Evolutionary conservation across 306 rosid species (phyloP).

Genomic region (Cicer bijugum): DNA sequence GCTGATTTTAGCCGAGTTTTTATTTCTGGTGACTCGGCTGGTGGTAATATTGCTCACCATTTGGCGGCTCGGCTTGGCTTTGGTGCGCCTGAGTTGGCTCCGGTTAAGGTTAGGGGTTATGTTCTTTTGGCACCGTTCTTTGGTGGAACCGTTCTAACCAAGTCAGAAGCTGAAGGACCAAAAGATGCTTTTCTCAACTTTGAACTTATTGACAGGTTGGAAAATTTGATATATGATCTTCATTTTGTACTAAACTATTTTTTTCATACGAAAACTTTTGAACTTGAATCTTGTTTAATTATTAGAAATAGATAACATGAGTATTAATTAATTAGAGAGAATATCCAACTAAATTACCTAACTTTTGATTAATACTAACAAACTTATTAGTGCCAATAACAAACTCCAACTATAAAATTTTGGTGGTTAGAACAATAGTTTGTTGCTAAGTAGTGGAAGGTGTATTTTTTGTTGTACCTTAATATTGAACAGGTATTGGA

Average conservation of each 20-base stretch:
- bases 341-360: too few relatives aligned
- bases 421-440: not conserved
- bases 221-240: not conserved
- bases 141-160: constrained; percentile 61
- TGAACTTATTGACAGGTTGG: constrained; percentile 80
- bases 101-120: constrained; percentile 68
- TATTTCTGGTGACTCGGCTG: constrained; percentile 85
- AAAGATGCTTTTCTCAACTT: constrained; percentile 79
- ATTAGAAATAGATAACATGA: too few relatives aligned
- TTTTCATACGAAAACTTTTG: not conserved
- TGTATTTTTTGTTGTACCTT: not conserved
- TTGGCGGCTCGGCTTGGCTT: constrained; percentile 61
- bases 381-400: too few relatives aligned
- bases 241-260: not conserved
- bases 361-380: too few relatives aligned
- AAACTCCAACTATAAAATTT: not conserved
- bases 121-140: constrained; percentile 80
- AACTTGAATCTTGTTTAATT: too few relatives aligned
- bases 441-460: not conserved
- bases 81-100: constrained; percentile 57
- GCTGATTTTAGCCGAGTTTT: constrained; percentile 72
- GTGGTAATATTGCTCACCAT: constrained; percentile 76
- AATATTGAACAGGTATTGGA: constrained; percentile 69
- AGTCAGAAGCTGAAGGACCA: constrained; percentile 74
- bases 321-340: too few relatives aligned